These are phyloP conservation scores for Zygotorulaspora danielsina DNA, from an alignment of 805 yeast species.

Conservation along the genomic window DNA sequence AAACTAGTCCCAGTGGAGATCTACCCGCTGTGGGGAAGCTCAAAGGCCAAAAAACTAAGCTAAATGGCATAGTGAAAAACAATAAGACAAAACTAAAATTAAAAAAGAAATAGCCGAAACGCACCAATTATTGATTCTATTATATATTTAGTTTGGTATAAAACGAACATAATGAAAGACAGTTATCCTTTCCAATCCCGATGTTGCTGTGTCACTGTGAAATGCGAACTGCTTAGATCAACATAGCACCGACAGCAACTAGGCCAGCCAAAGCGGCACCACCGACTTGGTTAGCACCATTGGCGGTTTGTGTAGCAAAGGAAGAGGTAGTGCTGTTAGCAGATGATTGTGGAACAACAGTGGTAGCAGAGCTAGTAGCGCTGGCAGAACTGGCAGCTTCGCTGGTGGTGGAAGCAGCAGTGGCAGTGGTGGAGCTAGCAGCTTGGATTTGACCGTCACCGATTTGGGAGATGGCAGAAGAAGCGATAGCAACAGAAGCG, in stretches of 20 bases:
- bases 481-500: conserved; percentile 13
- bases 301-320: conserved; percentile 16
- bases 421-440: conserved; percentile 7
- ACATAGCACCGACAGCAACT: conserved; percentile 27
- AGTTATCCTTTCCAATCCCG: background rate
- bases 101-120: background rate
- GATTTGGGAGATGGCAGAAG: conserved; percentile 16
- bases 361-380: conserved; percentile 4
- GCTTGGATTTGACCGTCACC: conserved; percentile 19
- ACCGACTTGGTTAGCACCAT: conserved; percentile 25
- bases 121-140: background rate
- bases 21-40: background rate
- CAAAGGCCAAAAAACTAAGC: background rate
- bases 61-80: background rate
- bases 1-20: background rate
- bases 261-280: conserved; percentile 25
- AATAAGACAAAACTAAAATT: background rate
- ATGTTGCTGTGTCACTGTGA: no score
- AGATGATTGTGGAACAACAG: conserved; percentile 2
- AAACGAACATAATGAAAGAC: background rate
- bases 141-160: background rate
- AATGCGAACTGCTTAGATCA: conserved; percentile 15
- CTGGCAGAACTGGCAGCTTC: no score
- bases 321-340: conserved; percentile 5
- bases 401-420: conserved; percentile 3